Conservation (phyloP, 345 rosid species). For the Rhodamnia rubescens region DNA sequence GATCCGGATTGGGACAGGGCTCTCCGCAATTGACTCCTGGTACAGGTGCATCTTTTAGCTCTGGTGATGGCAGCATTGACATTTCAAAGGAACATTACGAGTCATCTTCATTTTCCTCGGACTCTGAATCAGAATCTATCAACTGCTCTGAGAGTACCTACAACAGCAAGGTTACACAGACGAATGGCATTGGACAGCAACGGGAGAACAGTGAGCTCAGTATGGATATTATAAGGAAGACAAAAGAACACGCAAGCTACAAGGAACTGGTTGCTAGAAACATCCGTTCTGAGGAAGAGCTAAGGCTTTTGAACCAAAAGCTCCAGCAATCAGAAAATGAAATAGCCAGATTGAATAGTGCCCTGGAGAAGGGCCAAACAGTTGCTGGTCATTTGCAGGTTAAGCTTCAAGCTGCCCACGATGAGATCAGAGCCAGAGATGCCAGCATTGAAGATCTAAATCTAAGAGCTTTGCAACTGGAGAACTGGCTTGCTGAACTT, state of each 20-base stretch:
- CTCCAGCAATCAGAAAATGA: slow-evolving; percentile 52
- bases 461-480: slow-evolving; percentile 12
- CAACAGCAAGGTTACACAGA: slow-evolving; percentile 12
- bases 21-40: slow-evolving; percentile 30
- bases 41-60: slow-evolving; percentile 27
- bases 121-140: slow-evolving; percentile 69
- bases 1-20: slow-evolving; percentile 13
- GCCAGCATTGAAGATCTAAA: slow-evolving; percentile 24
- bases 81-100: slow-evolving; percentile 49
- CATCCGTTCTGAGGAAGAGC: slow-evolving; percentile 30
- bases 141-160: slow-evolving; percentile 38
- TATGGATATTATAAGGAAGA: slow-evolving; percentile 9
- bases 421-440: slow-evolving; percentile 10
- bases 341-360: slow-evolving; percentile 29
- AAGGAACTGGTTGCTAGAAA: slow-evolving; percentile 24
- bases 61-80: slow-evolving; percentile 40
- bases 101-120: slow-evolving; percentile 52
- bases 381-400: slow-evolving; percentile 9
- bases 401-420: slow-evolving; percentile 26
- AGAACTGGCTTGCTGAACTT: slow-evolving; percentile 18
- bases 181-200: slow-evolving; percentile 11
- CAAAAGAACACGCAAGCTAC: slow-evolving; percentile 15
- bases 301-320: slow-evolving; percentile 28
- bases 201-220: slow-evolving; percentile 19
- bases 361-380: slow-evolving; percentile 23